Evolutionary conservation across 345 rosid genomes (phyloP).

Genomic region (Cardamine resedifolia): DNA sequence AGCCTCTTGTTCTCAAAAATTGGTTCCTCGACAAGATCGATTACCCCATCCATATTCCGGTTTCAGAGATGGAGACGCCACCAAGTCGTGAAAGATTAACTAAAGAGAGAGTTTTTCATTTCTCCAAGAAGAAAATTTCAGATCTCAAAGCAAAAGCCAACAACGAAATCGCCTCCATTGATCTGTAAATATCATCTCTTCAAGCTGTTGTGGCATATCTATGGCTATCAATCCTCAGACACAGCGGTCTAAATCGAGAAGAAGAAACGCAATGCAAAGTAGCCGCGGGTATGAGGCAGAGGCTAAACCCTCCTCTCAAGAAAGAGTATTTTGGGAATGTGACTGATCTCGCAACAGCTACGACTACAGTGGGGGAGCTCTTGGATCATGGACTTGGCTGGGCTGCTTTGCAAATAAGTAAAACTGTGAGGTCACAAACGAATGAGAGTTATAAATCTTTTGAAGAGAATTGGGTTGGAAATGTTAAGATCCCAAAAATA

Average conservation of each 20-base stretch:
- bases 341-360: neutral
- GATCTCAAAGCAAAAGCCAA: slow-evolving; percentile 46
- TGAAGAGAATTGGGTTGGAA: slow-evolving; percentile 27
- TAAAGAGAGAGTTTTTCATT: slow-evolving; percentile 39
- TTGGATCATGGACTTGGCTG: slow-evolving; percentile 24
- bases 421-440: slow-evolving; percentile 20
- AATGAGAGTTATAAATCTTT: slow-evolving; percentile 4
- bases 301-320: slow-evolving; percentile 27
- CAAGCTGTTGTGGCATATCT: slow-evolving; percentile 37
- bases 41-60: slow-evolving; percentile 36
- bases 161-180: slow-evolving; percentile 5
- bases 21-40: slow-evolving; percentile 22
- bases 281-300: slow-evolving; percentile 30
- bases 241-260: slow-evolving; percentile 4
- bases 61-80: neutral
- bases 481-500: neutral
- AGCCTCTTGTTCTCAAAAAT: slow-evolving; percentile 26
- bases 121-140: slow-evolving; percentile 27
- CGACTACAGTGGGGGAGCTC: slow-evolving; percentile 24
- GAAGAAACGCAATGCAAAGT: slow-evolving; percentile 27
- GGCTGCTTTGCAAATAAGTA: slow-evolving; percentile 31
- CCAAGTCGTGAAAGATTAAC: neutral
- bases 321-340: slow-evolving; percentile 34
- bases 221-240: slow-evolving; percentile 29
- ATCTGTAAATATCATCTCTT: slow-evolving; percentile 32